These are phyloP conservation scores for Trichoderma harzianum DNA, from an alignment of 2,329 filamentous ascomycete genomes.

Conservation along the genomic window DNA sequence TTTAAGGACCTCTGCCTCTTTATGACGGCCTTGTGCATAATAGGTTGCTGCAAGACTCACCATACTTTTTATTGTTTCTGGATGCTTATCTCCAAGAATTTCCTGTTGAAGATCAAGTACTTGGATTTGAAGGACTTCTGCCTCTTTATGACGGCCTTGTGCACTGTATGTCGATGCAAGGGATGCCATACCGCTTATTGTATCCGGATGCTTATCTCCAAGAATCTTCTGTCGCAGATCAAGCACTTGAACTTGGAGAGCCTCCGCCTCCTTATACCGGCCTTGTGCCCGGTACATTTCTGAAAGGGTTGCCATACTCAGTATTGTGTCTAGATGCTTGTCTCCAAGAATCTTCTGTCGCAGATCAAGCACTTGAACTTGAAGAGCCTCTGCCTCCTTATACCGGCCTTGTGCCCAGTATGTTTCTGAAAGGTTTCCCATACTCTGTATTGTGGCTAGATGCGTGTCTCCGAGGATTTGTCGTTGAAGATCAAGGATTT, in stretches of 20 bases:
- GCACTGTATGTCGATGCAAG: constrained; percentile 21
- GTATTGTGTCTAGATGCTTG: constrained; percentile 20
- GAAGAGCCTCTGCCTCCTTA: constrained; percentile 21
- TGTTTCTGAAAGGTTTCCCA: background rate
- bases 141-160: constrained; percentile 23
- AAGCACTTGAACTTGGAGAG: background rate
- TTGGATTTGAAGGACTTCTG: constrained; percentile 13
- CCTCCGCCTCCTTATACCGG: background rate
- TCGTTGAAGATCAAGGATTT: too few species aligned
- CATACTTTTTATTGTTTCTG: constrained; percentile 2
- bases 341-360: constrained; percentile 21
- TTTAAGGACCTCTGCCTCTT: background rate
- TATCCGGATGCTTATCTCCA: background rate
- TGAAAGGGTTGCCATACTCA: background rate
- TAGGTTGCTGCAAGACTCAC: background rate
- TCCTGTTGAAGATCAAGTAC: constrained; percentile 20
- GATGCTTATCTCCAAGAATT: constrained; percentile 25
- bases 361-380: constrained; percentile 18
- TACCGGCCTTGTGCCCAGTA: constrained; percentile 17
- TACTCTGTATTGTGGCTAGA: too few species aligned
- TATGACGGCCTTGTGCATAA: background rate
- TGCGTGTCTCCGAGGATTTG: too few species aligned
- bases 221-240: background rate
- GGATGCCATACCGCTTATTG: constrained; percentile 6
- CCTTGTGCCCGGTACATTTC: background rate